Conservation (phyloP, 768 basidiomycete genomes). For the Lentinula guzmanii region DNA sequence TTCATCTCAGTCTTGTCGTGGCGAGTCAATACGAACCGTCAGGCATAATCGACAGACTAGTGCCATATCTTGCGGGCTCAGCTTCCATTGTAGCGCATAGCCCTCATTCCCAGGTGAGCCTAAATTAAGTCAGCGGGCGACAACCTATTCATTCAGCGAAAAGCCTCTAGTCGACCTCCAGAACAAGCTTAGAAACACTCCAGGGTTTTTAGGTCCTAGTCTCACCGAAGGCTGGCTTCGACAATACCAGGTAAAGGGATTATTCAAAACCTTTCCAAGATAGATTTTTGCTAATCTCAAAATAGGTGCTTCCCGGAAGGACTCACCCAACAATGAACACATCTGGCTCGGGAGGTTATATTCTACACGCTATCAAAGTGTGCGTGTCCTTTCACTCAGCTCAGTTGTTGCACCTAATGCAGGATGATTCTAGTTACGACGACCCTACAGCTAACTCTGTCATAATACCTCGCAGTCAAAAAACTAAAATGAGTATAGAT, state of each 20-base stretch:
- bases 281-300: background rate
- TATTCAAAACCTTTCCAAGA: background rate
- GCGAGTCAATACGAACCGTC: conserved; percentile 82
- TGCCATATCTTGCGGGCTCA: conserved; percentile 79
- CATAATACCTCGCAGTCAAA: conserved; percentile 37
- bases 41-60: conserved; percentile 69
- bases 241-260: conserved; percentile 68
- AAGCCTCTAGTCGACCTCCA: conserved; percentile 79
- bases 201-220: conserved; percentile 69
- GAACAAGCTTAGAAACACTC: conserved; percentile 55
- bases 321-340: conserved; percentile 94
- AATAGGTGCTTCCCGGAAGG: conserved; percentile 81
- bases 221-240: conserved; percentile 86
- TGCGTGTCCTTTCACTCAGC: conserved; percentile 24
- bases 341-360: conserved; percentile 83
- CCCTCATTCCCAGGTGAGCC: conserved; percentile 67
- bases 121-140: background rate
- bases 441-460: conserved; percentile 57
- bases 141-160: background rate
- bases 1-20: conserved; percentile 56
- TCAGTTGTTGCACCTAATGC: background rate
- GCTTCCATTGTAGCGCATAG: conserved; percentile 83
- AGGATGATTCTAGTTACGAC: conserved; percentile 44
- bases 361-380: conserved; percentile 86
- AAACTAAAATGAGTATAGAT: conserved; percentile 15